Percentiles rank a stretch among this genome's conserved stretches.
phyloP scores from a whole-genome alignment of 139 green algal species.

The Monoraphidium neglectum region DNA sequence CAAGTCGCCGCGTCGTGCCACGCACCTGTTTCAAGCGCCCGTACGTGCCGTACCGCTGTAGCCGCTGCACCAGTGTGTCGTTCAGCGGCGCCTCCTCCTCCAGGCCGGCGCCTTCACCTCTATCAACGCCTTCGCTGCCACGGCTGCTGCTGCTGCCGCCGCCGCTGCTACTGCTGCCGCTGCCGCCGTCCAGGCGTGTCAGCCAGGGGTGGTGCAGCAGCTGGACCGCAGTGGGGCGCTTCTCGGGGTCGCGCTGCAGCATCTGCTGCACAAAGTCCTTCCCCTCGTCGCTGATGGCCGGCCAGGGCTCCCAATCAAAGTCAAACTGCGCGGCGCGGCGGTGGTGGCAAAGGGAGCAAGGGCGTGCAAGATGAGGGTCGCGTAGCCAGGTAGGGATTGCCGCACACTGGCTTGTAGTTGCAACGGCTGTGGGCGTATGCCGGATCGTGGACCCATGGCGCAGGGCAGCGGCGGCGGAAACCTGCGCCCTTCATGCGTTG shows the following conservation, averaged over 20 bases:
- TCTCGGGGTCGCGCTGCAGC: conserved; percentile 42
- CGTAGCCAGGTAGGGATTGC: too few species aligned
- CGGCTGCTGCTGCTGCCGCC: conserved; percentile 31
- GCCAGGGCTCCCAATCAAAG: conserved; percentile 57
- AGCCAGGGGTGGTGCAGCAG: conserved; percentile 66
- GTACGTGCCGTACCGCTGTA: conserved; percentile 82
- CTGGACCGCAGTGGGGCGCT: conserved; percentile 48
- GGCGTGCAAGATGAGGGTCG: too few species aligned
- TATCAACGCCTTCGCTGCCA: neutral
- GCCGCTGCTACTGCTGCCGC: neutral
- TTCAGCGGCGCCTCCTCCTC: conserved; percentile 12
- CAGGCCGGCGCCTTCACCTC: neutral
- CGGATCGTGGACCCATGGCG: too few species aligned
- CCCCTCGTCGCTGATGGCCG: conserved; percentile 15
- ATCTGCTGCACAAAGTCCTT: conserved; percentile 17
- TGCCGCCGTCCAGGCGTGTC: neutral
- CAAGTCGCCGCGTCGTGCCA: too few species aligned
- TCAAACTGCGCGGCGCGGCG: conserved; percentile 35
- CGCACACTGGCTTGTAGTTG: too few species aligned
- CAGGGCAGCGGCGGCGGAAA: too few species aligned
- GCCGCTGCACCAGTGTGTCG: conserved; percentile 73
- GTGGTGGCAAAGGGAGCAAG: too few species aligned
- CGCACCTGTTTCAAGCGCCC: conserved; percentile 70
- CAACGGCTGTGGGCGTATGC: too few species aligned
- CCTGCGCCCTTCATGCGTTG: too few species aligned